Evolutionary conservation across 1,139 yeast species (phyloP).

Genomic region (Saccharomyces hybrid): DNA sequence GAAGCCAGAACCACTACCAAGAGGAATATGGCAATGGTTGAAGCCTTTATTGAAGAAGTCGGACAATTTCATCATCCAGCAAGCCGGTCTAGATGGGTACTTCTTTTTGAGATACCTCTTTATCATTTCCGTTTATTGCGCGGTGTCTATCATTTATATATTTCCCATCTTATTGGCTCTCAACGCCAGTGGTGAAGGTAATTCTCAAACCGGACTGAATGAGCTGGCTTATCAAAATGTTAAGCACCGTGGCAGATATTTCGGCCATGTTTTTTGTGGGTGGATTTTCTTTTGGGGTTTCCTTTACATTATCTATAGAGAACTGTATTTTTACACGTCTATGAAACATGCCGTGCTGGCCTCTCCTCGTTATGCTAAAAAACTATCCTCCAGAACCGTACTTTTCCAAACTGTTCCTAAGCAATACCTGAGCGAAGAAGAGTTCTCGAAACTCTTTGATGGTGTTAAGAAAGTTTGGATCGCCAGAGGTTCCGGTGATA

Average conservation of each 20-base stretch:
- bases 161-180: slow-evolving; percentile 59
- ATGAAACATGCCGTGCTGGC: slow-evolving; percentile 75
- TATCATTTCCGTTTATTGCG: slow-evolving; percentile 38
- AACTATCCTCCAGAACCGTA: slow-evolving; percentile 70
- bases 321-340: slow-evolving; percentile 69
- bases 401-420: slow-evolving; percentile 77
- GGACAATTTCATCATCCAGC: slow-evolving; percentile 57
- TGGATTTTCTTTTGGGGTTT: slow-evolving; percentile 72
- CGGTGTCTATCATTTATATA: slow-evolving; percentile 38
- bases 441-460: slow-evolving; percentile 54
- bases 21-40: slow-evolving; percentile 60
- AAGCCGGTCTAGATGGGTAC: slow-evolving; percentile 71
- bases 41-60: slow-evolving; percentile 50
- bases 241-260: slow-evolving; percentile 49
- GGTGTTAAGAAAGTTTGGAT: slow-evolving; percentile 70
- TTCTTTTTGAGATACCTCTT: slow-evolving; percentile 54
- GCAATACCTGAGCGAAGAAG: slow-evolving; percentile 54
- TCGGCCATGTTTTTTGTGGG: slow-evolving; percentile 77
- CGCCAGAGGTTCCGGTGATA: slow-evolving; percentile 56
- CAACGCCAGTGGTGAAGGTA: slow-evolving; percentile 39
- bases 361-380: slow-evolving; percentile 68
- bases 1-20: slow-evolving; percentile 55
- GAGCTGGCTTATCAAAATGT: slow-evolving; percentile 72
- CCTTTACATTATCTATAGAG: slow-evolving; percentile 69
- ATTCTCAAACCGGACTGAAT: slow-evolving; percentile 38